phyloP scores from a whole-genome alignment of 495 filamentous ascomycete species.

The Tricharina praecox region DNA sequence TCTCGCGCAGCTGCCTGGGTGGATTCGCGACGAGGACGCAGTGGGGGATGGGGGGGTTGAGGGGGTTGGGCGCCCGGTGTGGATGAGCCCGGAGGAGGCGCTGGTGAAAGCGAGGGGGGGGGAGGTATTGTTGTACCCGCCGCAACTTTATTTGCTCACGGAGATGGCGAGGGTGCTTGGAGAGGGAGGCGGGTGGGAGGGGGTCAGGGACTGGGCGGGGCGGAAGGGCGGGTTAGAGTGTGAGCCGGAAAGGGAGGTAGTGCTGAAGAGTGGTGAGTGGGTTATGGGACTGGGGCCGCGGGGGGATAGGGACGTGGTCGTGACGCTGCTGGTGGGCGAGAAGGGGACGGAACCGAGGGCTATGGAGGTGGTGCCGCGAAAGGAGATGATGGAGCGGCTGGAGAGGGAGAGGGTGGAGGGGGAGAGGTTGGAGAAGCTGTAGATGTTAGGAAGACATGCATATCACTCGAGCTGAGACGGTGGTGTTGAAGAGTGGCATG shows the following conservation, averaged over 20 bases:
- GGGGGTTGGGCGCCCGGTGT: conserved; percentile 50
- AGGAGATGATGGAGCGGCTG: not conserved
- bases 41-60: conserved; percentile 69
- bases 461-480: too few species aligned
- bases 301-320: conserved; percentile 57
- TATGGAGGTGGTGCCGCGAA: not conserved
- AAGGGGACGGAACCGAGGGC: conserved; percentile 27
- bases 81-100: conserved; percentile 53
- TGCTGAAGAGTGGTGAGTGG: conserved; percentile 31
- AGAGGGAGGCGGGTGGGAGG: conserved; percentile 26
- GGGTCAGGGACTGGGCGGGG: conserved; percentile 29
- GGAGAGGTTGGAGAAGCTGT: not conserved
- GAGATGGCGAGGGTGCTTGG: conserved; percentile 46
- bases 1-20: conserved; percentile 63
- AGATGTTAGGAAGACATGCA: too few species aligned
- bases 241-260: conserved; percentile 47
- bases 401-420: not conserved
- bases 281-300: conserved; percentile 37
- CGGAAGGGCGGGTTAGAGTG: conserved; percentile 62
- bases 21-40: conserved; percentile 26
- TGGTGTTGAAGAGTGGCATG: too few species aligned
- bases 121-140: conserved; percentile 74
- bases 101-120: conserved; percentile 40
- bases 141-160: conserved; percentile 66
- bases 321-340: conserved; percentile 45